phyloP scores from a whole-genome alignment of 768 basidiomycete species.

The Trametes maxima region DNA sequence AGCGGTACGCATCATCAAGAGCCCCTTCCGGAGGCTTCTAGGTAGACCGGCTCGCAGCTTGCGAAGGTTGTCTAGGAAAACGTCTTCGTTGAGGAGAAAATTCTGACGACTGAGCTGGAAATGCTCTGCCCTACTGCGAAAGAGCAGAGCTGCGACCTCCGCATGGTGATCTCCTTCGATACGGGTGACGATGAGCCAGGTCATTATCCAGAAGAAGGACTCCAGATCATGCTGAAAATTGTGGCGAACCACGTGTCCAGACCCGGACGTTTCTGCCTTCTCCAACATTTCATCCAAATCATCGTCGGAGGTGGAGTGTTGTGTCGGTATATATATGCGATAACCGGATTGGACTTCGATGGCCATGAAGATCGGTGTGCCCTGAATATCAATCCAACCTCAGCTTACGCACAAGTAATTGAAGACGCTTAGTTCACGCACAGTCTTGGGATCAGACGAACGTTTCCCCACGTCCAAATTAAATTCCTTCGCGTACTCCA shows the following conservation, averaged over 20 bases:
- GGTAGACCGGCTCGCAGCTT: no score
- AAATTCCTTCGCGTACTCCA: slow-evolving; percentile 7
- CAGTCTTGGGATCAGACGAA: slow-evolving; percentile 1
- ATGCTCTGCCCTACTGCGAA: neutral
- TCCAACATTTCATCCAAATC: neutral
- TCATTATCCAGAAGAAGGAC: slow-evolving; percentile 10
- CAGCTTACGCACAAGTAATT: neutral
- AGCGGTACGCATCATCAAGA: no score
- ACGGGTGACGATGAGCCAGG: slow-evolving; percentile 4
- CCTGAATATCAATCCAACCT: neutral
- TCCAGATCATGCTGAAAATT: slow-evolving; percentile 6
- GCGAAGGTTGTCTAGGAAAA: neutral
- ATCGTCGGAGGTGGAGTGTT: neutral
- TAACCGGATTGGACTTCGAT: neutral
- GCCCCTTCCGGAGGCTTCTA: no score
- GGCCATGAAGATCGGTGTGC: neutral
- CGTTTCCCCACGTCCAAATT: neutral
- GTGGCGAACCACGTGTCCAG: neutral
- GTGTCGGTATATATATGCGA: neutral
- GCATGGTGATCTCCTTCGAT: neutral
- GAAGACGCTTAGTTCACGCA: neutral
- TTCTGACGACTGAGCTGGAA: neutral
- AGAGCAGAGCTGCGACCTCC: neutral
- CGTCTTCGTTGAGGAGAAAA: neutral
- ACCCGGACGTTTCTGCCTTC: neutral